These are phyloP conservation scores for Sisymbrium altissimum DNA, from an alignment of 345 rosid species.

Conservation along the genomic window DNA sequence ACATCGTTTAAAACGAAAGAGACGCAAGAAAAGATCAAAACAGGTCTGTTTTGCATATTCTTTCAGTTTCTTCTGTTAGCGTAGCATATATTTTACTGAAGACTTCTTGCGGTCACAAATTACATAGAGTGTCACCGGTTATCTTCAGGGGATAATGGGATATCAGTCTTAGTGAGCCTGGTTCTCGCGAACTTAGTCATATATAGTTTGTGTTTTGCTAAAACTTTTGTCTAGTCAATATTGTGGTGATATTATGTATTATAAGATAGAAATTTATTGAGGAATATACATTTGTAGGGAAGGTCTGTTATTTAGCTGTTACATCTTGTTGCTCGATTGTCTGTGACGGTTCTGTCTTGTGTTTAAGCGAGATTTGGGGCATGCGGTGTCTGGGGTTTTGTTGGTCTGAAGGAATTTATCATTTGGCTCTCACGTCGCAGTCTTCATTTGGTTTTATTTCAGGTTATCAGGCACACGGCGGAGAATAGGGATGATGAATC, in stretches of 20 bases:
- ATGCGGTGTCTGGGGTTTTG: conserved; percentile 8
- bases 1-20: conserved; percentile 63
- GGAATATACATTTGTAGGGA: not conserved
- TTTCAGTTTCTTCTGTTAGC: conserved; percentile 4
- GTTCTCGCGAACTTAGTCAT: not conserved
- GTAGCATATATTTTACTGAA: conserved; percentile 5
- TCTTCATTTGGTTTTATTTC: conserved; percentile 28
- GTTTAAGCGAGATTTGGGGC: not conserved
- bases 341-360: conserved; percentile 13
- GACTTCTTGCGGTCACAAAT: not conserved
- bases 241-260: not conserved
- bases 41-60: conserved; percentile 46
- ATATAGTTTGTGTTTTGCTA: not conserved
- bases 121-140: not conserved
- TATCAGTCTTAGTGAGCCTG: conserved; percentile 2
- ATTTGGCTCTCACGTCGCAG: conserved; percentile 21
- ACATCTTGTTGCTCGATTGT: conserved; percentile 1
- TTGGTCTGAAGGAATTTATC: conserved; percentile 4
- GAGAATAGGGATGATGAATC: conserved; percentile 37
- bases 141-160: not conserved
- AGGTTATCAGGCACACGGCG: conserved; percentile 30
- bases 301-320: not conserved
- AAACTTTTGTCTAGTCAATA: not conserved
- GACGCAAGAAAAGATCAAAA: conserved; percentile 52
- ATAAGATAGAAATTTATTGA: not conserved